These are phyloP conservation scores for Paxillus involutus DNA, from an alignment of 768 basidiomycete species.

Conservation along the genomic window DNA sequence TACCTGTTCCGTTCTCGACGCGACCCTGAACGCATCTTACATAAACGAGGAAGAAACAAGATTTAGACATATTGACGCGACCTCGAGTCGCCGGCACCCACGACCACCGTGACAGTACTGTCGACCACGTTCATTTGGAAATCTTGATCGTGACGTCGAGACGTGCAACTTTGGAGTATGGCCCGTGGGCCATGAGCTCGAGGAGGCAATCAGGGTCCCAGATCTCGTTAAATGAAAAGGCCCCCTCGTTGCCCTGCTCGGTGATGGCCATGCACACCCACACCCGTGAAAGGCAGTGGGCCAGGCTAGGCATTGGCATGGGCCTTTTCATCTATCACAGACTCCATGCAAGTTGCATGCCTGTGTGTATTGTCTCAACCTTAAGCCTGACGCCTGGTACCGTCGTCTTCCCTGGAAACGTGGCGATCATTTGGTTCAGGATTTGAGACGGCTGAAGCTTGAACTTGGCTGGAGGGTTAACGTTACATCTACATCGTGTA, in stretches of 20 bases:
- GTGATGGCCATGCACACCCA: not conserved
- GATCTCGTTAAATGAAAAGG: slow-evolving; percentile 4
- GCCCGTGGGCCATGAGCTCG: slow-evolving; percentile 6
- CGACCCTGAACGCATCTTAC: no score
- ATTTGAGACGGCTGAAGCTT: no score
- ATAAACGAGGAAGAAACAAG: not conserved
- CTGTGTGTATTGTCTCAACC: not conserved
- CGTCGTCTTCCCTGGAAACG: not conserved
- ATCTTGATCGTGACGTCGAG: not conserved
- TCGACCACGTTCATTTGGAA: not conserved
- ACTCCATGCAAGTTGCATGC: no score
- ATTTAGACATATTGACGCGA: not conserved
- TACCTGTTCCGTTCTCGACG: not conserved
- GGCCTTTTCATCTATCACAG: no score
- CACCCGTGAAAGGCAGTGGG: no score
- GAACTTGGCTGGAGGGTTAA: no score
- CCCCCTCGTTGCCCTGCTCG: not conserved
- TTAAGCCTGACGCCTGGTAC: not conserved
- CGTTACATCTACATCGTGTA: no score
- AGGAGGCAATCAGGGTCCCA: slow-evolving; percentile 7
- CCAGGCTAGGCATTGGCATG: no score
- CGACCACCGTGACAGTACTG: not conserved
- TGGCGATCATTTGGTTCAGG: not conserved
- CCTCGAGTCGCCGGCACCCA: not conserved
- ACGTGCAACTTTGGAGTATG: not conserved